These are phyloP conservation scores for Aspergillus tamarii DNA, from an alignment of 2,329 filamentous ascomycete genomes.

Conservation along the genomic window DNA sequence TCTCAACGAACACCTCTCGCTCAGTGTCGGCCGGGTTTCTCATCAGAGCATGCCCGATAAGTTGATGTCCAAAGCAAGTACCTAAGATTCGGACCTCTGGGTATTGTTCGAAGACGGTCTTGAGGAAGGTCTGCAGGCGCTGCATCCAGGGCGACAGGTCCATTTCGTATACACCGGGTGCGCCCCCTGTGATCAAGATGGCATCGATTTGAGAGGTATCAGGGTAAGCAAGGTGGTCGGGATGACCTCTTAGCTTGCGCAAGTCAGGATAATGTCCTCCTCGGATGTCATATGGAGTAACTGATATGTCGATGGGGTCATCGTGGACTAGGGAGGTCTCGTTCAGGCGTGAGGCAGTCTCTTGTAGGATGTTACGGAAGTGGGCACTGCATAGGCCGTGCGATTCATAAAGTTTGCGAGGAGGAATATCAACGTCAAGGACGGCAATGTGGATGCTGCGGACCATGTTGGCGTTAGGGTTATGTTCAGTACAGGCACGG, in stretches of 20 bases:
- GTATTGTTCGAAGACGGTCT: conserved; percentile 27
- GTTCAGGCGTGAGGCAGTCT: conserved; percentile 28
- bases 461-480: conserved; percentile 19
- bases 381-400: conserved; percentile 30
- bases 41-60: conserved; percentile 27
- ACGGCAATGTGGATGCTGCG: conserved; percentile 30
- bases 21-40: neutral
- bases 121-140: conserved; percentile 26
- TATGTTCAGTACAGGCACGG: neutral
- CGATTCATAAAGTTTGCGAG: conserved; percentile 28
- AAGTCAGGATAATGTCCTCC: conserved; percentile 31
- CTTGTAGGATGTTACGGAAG: conserved; percentile 28
- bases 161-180: conserved; percentile 25
- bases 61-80: conserved; percentile 39
- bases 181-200: conserved; percentile 35
- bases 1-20: conserved; percentile 25
- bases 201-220: conserved; percentile 26
- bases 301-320: conserved; percentile 19
- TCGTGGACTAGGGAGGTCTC: conserved; percentile 16
- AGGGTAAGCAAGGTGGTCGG: neutral
- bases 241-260: neutral
- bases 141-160: conserved; percentile 31
- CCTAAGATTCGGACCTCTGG: conserved; percentile 36
- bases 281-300: conserved; percentile 30
- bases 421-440: conserved; percentile 31